These are phyloP conservation scores for Sicyos edulis DNA, from an alignment of 306 rosid species.

Conservation along the genomic window DNA sequence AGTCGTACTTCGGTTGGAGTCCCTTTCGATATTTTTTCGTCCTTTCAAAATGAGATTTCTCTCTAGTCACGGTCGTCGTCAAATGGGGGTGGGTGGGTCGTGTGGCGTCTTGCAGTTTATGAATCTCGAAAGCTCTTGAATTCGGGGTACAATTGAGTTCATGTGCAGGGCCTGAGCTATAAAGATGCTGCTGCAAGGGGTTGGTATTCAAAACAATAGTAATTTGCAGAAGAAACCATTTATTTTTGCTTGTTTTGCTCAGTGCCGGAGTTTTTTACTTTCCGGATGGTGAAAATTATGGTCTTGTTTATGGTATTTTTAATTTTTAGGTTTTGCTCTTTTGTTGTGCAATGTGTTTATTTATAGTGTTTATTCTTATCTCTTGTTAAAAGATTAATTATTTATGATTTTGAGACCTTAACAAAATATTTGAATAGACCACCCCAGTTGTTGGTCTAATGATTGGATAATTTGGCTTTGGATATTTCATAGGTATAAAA, in stretches of 20 bases:
- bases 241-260: conserved; percentile 3
- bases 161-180: neutral
- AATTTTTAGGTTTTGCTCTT: neutral
- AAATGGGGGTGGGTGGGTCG: neutral
- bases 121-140: neutral
- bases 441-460: no score
- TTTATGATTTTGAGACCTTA: no score
- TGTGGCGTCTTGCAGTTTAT: conserved; percentile 11
- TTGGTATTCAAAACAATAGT: no score
- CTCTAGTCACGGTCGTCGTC: neutral
- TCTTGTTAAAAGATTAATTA: no score
- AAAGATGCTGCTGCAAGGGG: neutral
- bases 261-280: neutral
- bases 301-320: neutral
- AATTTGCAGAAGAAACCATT: neutral
- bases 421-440: no score
- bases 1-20: neutral
- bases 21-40: neutral
- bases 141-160: neutral
- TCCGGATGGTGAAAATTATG: conserved; percentile 4
- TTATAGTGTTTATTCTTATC: no score
- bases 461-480: no score
- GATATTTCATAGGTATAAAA: no score
- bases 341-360: no score
- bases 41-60: conserved; percentile 2